Evolutionary conservation across 345 rosid species (phyloP), one percentile per base, ranked within the genome.

Genomic region (Sapria himalayana): DNA sequence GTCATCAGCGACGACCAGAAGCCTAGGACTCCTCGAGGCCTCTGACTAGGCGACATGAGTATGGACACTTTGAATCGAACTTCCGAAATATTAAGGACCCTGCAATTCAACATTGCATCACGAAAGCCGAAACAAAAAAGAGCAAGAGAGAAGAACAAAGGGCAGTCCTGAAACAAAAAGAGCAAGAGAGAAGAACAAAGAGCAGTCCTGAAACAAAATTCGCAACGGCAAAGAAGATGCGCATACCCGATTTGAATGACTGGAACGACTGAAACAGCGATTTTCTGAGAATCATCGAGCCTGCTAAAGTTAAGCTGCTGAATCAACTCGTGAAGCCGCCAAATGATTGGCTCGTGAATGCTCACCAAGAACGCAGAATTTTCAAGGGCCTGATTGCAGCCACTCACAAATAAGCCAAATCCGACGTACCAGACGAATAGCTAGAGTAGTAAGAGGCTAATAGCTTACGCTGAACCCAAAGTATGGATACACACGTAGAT

Each of bases 311-410:
- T 82, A 64, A 77, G 65, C 61, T 67, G 94, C 65, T 71, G 91
- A 47, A 79, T 65, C 98, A 89, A 81, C 80, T 79, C 95, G 58
- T 82, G 92, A 58, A 89, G 76, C 48, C 98, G 95, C 98, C 98
- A 89, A 50, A 89, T 82, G 50, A 82, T 79, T 27, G 95, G 98
- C 53, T 89, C 98, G 29, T 89, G 98, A 54, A 89, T 71, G 62
- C 73, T 89, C 46, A 82, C 67, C n/a, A 82, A 53, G 50, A 89
- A 89, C 41, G 98, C 71, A 51, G 74, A 61, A 64, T 60, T 72
- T 29, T 89, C 95, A 41, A 82, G 84, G 29, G 79, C 98, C 91
- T 89, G 54, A 29, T 37, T 20, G 49, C 64, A 55, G 41, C 25
- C 38, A 52, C 39, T 21, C 15, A 29, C 48, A 41, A 73, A 66